Percentiles rank a stretch among this genome's conserved stretches.
Evolutionary conservation across 768 basidiomycete genomes (phyloP).

Genomic region (Lepiota subincarnata): DNA sequence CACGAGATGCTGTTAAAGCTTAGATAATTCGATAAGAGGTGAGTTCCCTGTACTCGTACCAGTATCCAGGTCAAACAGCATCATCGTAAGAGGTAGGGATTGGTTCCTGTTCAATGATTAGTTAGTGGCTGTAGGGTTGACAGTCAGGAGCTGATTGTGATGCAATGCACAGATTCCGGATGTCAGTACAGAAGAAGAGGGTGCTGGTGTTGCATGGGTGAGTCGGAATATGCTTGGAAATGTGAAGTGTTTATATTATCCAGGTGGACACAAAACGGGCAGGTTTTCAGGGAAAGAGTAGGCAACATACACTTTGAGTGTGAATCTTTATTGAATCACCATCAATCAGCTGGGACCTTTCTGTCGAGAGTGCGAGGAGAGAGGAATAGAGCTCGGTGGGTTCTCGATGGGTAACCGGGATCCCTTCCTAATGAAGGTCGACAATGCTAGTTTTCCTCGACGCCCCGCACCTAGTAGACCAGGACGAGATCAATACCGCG

Average conservation of each 20-base stretch:
- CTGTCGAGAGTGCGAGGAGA: constrained; percentile 7
- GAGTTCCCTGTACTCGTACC: no score
- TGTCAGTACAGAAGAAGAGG: neutral
- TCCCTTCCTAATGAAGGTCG: neutral
- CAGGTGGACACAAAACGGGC: constrained; percentile 8
- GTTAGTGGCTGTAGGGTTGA: neutral
- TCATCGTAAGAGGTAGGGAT: no score
- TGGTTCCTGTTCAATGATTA: no score
- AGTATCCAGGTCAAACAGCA: no score
- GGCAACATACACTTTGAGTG: neutral
- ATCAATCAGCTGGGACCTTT: constrained; percentile 1
- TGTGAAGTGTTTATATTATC: neutral
- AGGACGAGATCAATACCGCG: neutral
- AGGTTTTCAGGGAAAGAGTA: constrained; percentile 3
- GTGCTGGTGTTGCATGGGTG: constrained; percentile 11
- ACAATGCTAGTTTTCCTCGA: constrained; percentile 2
- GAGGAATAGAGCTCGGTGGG: constrained; percentile 9
- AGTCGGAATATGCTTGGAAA: neutral
- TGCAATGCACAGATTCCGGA: neutral
- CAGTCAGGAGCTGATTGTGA: neutral
- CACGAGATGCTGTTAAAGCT: no score
- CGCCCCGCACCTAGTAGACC: constrained; percentile 7
- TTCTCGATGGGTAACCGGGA: neutral
- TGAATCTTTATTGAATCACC: neutral
- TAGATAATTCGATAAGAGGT: no score